Percentiles rank a stretch among this genome's conserved stretches.
Evolutionary conservation across 1,284 basidiomycete species (phyloP).

Genomic region (Cryptococcus wingfieldii): DNA sequence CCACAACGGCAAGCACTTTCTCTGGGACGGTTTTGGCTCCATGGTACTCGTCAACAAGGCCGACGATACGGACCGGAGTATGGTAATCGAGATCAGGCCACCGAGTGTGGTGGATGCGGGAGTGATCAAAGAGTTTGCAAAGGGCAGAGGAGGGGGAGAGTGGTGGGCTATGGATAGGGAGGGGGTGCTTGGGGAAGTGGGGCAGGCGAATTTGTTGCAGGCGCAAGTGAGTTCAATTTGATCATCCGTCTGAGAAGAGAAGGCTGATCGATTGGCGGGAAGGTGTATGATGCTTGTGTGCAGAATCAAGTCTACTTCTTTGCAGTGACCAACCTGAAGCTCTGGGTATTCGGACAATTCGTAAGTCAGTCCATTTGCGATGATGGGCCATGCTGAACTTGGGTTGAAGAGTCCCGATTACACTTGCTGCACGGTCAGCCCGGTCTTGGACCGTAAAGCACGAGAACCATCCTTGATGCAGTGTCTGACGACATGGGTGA

Average conservation of each 20-base stretch:
- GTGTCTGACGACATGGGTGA: slow-evolving; percentile 37
- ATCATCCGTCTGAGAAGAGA: background rate
- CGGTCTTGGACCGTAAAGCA: slow-evolving; percentile 28
- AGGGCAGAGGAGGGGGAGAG: slow-evolving; percentile 14
- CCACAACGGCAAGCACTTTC: slow-evolving; percentile 8
- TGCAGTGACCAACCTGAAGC: slow-evolving; percentile 40
- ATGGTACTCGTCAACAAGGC: slow-evolving; percentile 36
- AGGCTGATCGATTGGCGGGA: background rate
- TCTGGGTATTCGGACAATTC: slow-evolving; percentile 48
- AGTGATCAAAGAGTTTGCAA: slow-evolving; percentile 36
- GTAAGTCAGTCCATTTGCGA: slow-evolving; percentile 21
- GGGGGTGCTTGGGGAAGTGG: slow-evolving; percentile 28
- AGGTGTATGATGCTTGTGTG: slow-evolving; percentile 44
- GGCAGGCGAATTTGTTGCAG: slow-evolving; percentile 43
- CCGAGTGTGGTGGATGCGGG: slow-evolving; percentile 30
- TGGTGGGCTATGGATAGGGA: slow-evolving; percentile 36
- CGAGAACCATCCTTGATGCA: slow-evolving; percentile 41
- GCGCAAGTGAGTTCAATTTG: slow-evolving; percentile 25
- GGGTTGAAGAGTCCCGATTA: slow-evolving; percentile 25
- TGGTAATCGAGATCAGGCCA: slow-evolving; percentile 38
- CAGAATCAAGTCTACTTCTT: slow-evolving; percentile 42
- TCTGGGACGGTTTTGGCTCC: slow-evolving; percentile 42
- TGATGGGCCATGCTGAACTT: background rate
- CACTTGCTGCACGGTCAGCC: slow-evolving; percentile 30
- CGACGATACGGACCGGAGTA: slow-evolving; percentile 26